Evolutionary conservation across 2,329 filamentous ascomycete genomes (phyloP), one percentile per base, ranked within the genome.

Genomic region (Pseudopyricularia javanii): DNA sequence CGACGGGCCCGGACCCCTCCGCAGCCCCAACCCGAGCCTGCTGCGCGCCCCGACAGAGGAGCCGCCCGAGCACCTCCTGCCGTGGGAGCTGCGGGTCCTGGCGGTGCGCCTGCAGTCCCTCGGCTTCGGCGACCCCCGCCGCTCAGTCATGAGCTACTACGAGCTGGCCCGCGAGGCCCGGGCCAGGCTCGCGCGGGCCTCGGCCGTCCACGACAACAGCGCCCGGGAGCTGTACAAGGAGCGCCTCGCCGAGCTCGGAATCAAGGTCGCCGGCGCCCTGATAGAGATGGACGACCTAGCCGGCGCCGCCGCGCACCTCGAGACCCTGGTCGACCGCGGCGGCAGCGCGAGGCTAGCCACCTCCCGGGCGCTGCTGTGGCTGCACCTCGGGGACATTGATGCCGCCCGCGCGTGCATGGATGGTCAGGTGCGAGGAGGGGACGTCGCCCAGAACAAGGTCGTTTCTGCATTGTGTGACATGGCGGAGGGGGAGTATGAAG

Each of bases 131-230:
- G 93, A 98, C 67, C 80, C 84, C 50, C 78, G 91, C 4, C 78
- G 91, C 56, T 86, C 88, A 3, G 84, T 98, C 54, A 91, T 93
- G 75, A 87, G 86, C 47, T 88, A 95, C 64, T 95, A 95, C 64
- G 90, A 95, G 57, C 76, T 97, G 2, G 90, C 85, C 0, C 70
- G 86, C 8, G 89, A 95, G 66, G 88, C 88, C 2, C 75, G 90
- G 17, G 70, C 73, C 2, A 75, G 78, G 54, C 71, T 88, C 5
- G 68, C 71, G 17, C 72, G 69, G 32, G 74, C 79, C 0, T 63
- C 60, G 5, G 62, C 59, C 11, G 61, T 58, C 32, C 71, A 73
- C 37, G 74, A 78, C 9, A 73, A 76, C 50, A 74, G 80, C 1
- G 79, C 80, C 22, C 70, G 74, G 15, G 72, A 75, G 57, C 59